Base-by-base conservation (phyloP, 345 rosid genomes). In the Arabis alpina region DNA sequence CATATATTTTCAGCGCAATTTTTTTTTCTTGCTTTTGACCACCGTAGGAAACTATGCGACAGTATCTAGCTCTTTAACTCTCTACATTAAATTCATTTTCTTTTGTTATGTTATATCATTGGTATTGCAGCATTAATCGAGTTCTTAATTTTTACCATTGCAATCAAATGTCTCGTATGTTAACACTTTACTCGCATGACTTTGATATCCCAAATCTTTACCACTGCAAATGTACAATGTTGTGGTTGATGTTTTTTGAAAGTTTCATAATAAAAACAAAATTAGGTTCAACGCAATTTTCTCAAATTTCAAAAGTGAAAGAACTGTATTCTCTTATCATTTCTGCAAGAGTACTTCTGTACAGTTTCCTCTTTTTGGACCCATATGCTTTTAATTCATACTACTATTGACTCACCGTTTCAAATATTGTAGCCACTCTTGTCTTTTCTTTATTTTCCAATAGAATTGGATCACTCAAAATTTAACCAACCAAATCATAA, bases 231-330 rank as follows among this genome's bases (percentile, higher is more conserved):
- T 55, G 71, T 48, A 74, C 72, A 50, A 50, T 73, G 39, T 15
- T 34, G 44, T 54, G 45, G 19, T 66, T 30, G 42, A 32, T 51
- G 8, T 36, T 61, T 61, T 41, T 36, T 8, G 10, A 36, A 36
- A 0, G 8, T 6, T 43, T 9, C 54, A 10, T 13, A 58, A 66
- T 64, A 64, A 52, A 64, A 66, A 74, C 77, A 74, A 74, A 74
- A 74, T 2, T 66, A 67, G 36, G 73, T 74, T 74, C 73, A 74
- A 74, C 72, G 77, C 73, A 59, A 16, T 8, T 59, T 52, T 34
- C 39, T 56, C 44, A 64, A 19, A 27, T 66, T 58, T 66, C 6
- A 34, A 41, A 52, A 36, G 53, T 28, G 68, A 12, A 61, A 8
- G 6, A 59, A 59, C 73, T 24, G 50, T 65, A 19, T 19, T 19